Percentiles rank a stretch among this genome's conserved stretches.
Conservation (phyloP, 179 eudicot species). For the Vitellaria paradoxa region DNA sequence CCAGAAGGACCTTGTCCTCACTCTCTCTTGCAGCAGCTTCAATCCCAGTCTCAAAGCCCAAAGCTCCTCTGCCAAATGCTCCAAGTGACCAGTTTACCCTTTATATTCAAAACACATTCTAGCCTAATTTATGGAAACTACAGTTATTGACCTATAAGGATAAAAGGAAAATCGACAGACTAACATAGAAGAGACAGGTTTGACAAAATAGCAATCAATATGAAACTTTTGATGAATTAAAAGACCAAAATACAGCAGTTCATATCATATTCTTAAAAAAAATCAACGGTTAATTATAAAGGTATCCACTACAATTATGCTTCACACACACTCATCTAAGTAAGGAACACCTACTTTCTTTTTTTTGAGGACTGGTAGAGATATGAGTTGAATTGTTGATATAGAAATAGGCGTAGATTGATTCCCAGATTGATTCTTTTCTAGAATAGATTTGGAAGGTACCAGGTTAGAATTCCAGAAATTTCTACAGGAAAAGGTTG, state of each 20-base stretch:
- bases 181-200: background rate
- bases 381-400: too few relatives aligned
- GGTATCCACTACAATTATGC: background rate
- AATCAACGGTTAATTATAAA: background rate
- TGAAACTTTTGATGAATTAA: background rate
- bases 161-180: background rate
- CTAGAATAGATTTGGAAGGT: too few relatives aligned
- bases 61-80: constrained; percentile 96
- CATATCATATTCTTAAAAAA: background rate
- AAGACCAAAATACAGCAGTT: background rate
- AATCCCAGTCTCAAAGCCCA: constrained; percentile 94
- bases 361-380: too few relatives aligned
- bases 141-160: constrained; percentile 23
- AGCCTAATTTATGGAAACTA: constrained; percentile 43
- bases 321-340: background rate
- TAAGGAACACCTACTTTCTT: background rate
- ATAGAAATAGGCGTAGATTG: too few relatives aligned
- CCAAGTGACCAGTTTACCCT: constrained; percentile 72
- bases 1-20: constrained; percentile 83
- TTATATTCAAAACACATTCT: constrained; percentile 49
- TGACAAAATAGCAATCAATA: background rate
- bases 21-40: constrained; percentile 88
- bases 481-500: too few relatives aligned
- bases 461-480: too few relatives aligned
- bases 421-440: too few relatives aligned